Percentiles rank a stretch among this genome's conserved stretches.
These are phyloP conservation scores for Coprinopsis strossmayeri DNA, from an alignment of 768 basidiomycete genomes.

Conservation along the genomic window DNA sequence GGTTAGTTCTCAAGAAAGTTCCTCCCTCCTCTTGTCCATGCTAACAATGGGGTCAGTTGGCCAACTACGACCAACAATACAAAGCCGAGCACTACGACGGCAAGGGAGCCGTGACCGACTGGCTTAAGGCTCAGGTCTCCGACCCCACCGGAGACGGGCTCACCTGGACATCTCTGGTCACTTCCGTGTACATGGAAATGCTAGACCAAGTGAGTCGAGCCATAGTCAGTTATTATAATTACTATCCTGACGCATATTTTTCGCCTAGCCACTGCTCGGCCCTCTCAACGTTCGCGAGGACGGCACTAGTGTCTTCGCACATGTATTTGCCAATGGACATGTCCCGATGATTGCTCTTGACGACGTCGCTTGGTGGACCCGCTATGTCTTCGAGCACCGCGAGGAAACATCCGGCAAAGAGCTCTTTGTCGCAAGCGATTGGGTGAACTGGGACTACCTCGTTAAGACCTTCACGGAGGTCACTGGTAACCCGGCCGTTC, in stretches of 20 bases:
- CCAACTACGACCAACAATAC: conserved; percentile 24
- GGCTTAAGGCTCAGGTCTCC: conserved; percentile 29
- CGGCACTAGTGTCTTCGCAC: conserved; percentile 36
- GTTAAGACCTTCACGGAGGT: too few species aligned
- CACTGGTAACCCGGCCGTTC: too few species aligned
- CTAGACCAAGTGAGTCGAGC: conserved; percentile 30
- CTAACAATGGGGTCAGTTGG: conserved; percentile 15
- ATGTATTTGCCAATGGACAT: too few species aligned
- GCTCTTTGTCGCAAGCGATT: too few species aligned
- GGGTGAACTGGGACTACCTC: too few species aligned
- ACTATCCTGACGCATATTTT: too few species aligned
- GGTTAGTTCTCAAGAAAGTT: conserved; percentile 22
- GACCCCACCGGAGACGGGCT: conserved; percentile 23
- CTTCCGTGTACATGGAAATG: conserved; percentile 37
- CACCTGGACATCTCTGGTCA: conserved; percentile 30
- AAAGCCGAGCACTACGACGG: conserved; percentile 32
- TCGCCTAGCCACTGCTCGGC: conserved; percentile 23
- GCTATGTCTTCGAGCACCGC: too few species aligned
- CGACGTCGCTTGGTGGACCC: too few species aligned
- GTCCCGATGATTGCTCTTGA: too few species aligned
- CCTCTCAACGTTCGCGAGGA: conserved; percentile 30
- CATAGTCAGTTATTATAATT: too few species aligned
- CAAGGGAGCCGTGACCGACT: conserved; percentile 35
- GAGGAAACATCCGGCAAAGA: too few species aligned
- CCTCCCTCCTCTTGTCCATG: too few species aligned